These are phyloP conservation scores for Thelephora terrestris DNA, from an alignment of 1,284 basidiomycete species.

Conservation along the genomic window DNA sequence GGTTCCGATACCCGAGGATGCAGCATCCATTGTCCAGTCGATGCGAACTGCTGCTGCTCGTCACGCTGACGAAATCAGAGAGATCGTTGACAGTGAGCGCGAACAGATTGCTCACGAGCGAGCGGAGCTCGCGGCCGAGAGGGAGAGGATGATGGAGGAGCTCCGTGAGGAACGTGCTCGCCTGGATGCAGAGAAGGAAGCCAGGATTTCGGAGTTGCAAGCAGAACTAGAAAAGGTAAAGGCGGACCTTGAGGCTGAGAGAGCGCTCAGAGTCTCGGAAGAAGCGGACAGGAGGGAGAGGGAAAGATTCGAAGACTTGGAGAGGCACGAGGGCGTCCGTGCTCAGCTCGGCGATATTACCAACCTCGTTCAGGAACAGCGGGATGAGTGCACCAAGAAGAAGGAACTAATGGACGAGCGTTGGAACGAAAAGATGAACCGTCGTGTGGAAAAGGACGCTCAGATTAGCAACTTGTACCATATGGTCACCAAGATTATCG, in stretches of 20 bases:
- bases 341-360: constrained; percentile 58
- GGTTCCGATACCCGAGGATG: constrained; percentile 9
- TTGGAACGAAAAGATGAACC: constrained; percentile 44
- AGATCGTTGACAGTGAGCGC: constrained; percentile 47
- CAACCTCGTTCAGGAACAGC: constrained; percentile 54
- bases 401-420: constrained; percentile 44
- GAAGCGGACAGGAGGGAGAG: constrained; percentile 51
- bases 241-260: constrained; percentile 45
- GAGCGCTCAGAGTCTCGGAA: constrained; percentile 42
- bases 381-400: constrained; percentile 45
- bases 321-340: constrained; percentile 48
- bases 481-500: constrained; percentile 45
- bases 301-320: constrained; percentile 42
- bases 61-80: constrained; percentile 45
- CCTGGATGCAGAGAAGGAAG: constrained; percentile 40
- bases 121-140: constrained; percentile 41
- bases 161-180: constrained; percentile 35
- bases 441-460: constrained; percentile 44
- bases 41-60: constrained; percentile 32
- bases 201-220: constrained; percentile 47
- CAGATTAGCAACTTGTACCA: constrained; percentile 42
- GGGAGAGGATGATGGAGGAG: constrained; percentile 37
- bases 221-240: constrained; percentile 49
- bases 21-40: constrained; percentile 26
- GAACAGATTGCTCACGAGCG: constrained; percentile 46